Base-by-base conservation (phyloP, 1,139 yeast genomes). In the Hyphopichia burtonii region DNA sequence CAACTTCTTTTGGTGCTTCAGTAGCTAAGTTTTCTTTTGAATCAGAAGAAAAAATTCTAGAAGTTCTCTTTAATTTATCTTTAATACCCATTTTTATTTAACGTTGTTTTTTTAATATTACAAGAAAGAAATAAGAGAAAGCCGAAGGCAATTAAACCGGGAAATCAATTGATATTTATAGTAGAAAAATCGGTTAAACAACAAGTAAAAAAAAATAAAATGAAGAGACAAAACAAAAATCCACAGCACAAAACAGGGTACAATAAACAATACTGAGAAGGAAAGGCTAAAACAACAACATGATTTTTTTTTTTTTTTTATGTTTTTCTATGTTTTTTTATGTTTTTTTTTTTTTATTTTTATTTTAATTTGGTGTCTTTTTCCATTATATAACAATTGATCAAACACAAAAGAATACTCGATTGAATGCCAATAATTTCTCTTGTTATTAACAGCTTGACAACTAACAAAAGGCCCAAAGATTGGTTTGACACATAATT, bases 1-100 rank as follows among this genome's bases (percentile, higher is more conserved):
- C 50, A 18, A 36, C 50, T 12, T 47, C 50, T 22, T 45, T 41
- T 23, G 46, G 39, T 10, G 48, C 11, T 48, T 46, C 23, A 31
- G 22, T 16, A 12, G 34, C n/a, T 18, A 44, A 44, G 39, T 53
- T 56, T 49, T 68, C 71, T 54, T 63, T 65, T 38, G 68, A 59
- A 42, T 66, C 71, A 30, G 50, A 52, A 43, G 55, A 46, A 52
- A 72, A 71, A 46, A 69, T 64, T 59, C 63, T 69, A 36, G 77
- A 71, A 28, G 74, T 70, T 66, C 78, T 70, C 59, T 66, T 71
- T 46, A 71, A 68, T 55, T 57, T 71, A 52, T 71, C 75, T 54
- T 69, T 71, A 47, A 72, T 66, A 50, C 75, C 73, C 77, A 72
- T 71, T 43, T 31, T 51, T 27, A 27, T 5, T 27, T 5, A 9